A percentile compares a stretch with the other conserved stretches of the same genome.
phyloP scores from a whole-genome alignment of 2,329 filamentous ascomycete species.

The Phoma herbarum region DNA sequence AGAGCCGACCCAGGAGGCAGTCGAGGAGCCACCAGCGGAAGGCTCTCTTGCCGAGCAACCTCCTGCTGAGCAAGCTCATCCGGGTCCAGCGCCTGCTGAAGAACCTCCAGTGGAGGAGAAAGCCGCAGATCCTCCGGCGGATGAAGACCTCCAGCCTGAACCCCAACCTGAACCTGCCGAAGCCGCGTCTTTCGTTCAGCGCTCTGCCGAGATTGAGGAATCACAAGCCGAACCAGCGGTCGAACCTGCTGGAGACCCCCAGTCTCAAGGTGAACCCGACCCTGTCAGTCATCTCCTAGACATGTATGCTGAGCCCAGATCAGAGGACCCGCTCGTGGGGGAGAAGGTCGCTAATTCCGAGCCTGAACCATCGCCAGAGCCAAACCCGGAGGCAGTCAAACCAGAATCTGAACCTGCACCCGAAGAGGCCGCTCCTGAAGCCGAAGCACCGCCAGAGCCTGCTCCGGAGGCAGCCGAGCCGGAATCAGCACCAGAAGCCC shows the following conservation, averaged over 20 bases:
- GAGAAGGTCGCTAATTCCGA: conserved; percentile 7
- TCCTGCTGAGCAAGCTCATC: not conserved
- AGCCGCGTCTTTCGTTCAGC: not conserved
- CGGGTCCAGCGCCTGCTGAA: too few species aligned
- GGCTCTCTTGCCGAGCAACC: not conserved
- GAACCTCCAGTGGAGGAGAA: not conserved
- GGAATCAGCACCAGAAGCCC: not conserved
- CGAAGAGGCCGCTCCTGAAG: not conserved
- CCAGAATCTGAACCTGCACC: conserved; percentile 11
- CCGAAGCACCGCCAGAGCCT: not conserved
- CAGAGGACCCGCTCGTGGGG: conserved; percentile 13
- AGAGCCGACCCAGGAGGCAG: not conserved
- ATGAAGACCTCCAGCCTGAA: too few species aligned
- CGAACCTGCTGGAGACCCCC: not conserved
- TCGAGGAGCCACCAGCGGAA: not conserved
- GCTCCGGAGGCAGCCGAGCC: too few species aligned
- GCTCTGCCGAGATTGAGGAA: not conserved
- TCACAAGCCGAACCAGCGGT: conserved; percentile 9
- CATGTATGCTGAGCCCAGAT: conserved; percentile 12
- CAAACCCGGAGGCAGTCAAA: not conserved
- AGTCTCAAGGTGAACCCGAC: conserved; percentile 15
- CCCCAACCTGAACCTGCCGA: not conserved
- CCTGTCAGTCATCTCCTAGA: conserved; percentile 1
- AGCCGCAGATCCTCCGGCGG: not conserved
- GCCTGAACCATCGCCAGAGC: conserved; percentile 8